phyloP scores from a whole-genome alignment of 352 stramenopile genomes.

The Globisporangium middletonii region DNA sequence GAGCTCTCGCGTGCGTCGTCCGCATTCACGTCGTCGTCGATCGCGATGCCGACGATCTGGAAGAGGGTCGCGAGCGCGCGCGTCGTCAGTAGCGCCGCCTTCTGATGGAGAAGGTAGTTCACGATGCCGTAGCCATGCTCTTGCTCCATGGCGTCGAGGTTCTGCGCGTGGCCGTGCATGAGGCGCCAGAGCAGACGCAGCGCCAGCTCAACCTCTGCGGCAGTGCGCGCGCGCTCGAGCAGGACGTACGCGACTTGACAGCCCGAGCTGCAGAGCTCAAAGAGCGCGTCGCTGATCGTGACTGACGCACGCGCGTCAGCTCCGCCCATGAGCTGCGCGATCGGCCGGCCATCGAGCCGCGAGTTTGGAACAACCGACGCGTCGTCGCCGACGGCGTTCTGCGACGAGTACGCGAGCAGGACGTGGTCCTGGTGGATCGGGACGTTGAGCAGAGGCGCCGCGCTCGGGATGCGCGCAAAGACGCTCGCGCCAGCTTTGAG shows the following conservation, averaged over 20 bases:
- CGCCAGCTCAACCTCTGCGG: constrained; percentile 35
- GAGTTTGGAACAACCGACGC: constrained; percentile 35
- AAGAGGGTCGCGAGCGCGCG: constrained; percentile 37
- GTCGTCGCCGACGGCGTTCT: constrained; percentile 29
- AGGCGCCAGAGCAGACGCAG: constrained; percentile 33
- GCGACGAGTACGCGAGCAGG: constrained; percentile 41
- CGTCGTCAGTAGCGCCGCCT: constrained; percentile 31
- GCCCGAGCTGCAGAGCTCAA: constrained; percentile 38
- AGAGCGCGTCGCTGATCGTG: constrained; percentile 33
- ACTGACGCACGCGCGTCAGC: constrained; percentile 16
- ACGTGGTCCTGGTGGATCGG: constrained; percentile 43
- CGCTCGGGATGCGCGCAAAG: constrained; percentile 47
- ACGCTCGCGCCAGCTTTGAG: constrained; percentile 50
- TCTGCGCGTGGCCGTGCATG: constrained; percentile 29
- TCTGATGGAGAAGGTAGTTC: constrained; percentile 61
- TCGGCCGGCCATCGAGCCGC: constrained; percentile 49
- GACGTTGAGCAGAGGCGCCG: constrained; percentile 41
- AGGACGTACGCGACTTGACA: constrained; percentile 50
- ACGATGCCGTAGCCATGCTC: constrained; percentile 71
- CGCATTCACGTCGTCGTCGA: constrained; percentile 11
- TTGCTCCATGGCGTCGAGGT: constrained; percentile 55
- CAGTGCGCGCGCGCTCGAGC: constrained; percentile 33
- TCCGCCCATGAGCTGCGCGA: constrained; percentile 52
- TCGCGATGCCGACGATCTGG: constrained; percentile 47
- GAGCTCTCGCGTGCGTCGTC: constrained; percentile 20